These are phyloP conservation scores for Aotearoamyces nothofagi DNA, from an alignment of 2,329 filamentous ascomycete species.

Conservation along the genomic window DNA sequence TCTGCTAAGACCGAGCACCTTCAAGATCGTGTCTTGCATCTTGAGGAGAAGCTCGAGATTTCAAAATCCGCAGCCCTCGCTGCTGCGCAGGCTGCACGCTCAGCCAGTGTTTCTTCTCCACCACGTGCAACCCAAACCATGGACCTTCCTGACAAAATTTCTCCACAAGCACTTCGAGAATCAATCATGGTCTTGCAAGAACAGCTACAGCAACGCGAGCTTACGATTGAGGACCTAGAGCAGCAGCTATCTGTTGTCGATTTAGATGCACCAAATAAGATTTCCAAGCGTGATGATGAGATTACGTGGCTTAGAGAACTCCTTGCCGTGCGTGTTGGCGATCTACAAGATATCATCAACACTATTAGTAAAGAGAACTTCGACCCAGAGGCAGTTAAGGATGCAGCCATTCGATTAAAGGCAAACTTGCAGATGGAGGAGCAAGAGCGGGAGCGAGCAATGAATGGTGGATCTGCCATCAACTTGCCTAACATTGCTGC, in stretches of 20 bases:
- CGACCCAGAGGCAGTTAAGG: constrained; percentile 66
- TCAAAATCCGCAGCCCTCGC: constrained; percentile 76
- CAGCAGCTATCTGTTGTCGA: constrained; percentile 53
- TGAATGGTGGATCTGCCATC: constrained; percentile 52
- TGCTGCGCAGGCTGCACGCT: constrained; percentile 55
- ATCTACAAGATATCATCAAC: constrained; percentile 81
- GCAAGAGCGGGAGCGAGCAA: constrained; percentile 77
- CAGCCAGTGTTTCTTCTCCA: constrained; percentile 7
- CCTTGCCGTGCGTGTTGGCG: constrained; percentile 75
- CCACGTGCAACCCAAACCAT: constrained; percentile 13
- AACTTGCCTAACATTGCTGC: constrained; percentile 64
- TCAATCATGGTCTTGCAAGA: constrained; percentile 95
- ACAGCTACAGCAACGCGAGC: constrained; percentile 87
- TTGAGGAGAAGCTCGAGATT: constrained; percentile 85
- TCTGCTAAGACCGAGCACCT: constrained; percentile 75
- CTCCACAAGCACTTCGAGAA: constrained; percentile 84
- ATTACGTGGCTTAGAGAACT: constrained; percentile 92
- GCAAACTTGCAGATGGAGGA: constrained; percentile 97
- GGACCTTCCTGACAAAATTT: constrained; percentile 68
- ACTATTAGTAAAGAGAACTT: constrained; percentile 61
- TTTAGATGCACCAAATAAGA: constrained; percentile 63
- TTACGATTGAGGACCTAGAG: constrained; percentile 77
- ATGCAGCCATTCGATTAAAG: constrained; percentile 83
- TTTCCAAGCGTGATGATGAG: constrained; percentile 86
- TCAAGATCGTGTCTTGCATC: constrained; percentile 67